Percentiles rank a stretch among this genome's conserved stretches.
Evolutionary conservation across 2,329 filamentous ascomycete genomes (phyloP).

Genomic region (Zelopaecilomyces penicillatus): DNA sequence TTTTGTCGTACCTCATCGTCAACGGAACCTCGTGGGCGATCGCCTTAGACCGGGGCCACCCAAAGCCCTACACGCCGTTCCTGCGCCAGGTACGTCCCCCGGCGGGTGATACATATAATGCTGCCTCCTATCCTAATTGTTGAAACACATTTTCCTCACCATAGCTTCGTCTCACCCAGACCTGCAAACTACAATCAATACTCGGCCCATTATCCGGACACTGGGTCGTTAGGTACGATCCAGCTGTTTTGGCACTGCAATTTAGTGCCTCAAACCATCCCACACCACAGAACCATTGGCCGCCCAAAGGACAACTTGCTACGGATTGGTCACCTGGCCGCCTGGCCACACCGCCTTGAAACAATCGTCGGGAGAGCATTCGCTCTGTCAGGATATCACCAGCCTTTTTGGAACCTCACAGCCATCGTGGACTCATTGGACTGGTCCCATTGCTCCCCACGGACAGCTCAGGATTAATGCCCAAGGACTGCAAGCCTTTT

Average conservation of each 20-base stretch:
- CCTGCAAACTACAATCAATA: constrained; percentile 3
- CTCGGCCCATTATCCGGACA: constrained; percentile 4
- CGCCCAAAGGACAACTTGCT: constrained; percentile 4
- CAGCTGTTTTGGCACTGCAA: constrained; percentile 8
- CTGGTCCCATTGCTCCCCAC: neutral
- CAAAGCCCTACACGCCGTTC: constrained; percentile 2
- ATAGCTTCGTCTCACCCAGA: constrained; percentile 8
- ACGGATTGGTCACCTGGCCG: constrained; percentile 8
- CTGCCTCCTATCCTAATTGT: constrained; percentile 8
- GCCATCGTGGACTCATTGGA: constrained; percentile 7
- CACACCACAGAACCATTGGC: constrained; percentile 4
- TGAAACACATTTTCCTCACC: constrained; percentile 5
- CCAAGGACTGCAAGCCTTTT: constrained; percentile 2
- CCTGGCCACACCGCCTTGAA: constrained; percentile 8
- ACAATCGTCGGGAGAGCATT: constrained; percentile 1
- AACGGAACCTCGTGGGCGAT: constrained; percentile 7
- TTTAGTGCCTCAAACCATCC: constrained; percentile 9
- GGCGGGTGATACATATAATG: constrained; percentile 6
- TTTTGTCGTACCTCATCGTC: constrained; percentile 4
- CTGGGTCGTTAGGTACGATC: constrained; percentile 9
- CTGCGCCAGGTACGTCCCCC: neutral
- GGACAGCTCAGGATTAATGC: constrained; percentile 10
- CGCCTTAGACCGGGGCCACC: constrained; percentile 9
- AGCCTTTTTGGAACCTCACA: constrained; percentile 3
- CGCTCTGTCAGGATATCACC: constrained; percentile 4